phyloP scores from a whole-genome alignment of 805 yeast genomes.

The Hanseniaspora singularis region DNA sequence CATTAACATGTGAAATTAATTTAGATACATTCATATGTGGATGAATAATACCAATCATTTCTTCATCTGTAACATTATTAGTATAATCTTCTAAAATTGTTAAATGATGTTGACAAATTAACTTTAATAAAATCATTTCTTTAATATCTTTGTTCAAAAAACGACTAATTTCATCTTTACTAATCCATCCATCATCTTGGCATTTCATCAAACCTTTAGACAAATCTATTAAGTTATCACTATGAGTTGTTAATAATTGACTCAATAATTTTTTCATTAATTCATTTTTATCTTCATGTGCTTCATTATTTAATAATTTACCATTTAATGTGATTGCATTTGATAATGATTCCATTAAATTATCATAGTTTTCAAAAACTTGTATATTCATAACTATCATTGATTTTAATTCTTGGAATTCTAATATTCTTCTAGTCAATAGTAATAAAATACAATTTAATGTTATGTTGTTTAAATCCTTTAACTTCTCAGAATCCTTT shows the following conservation, averaged over 20 bases:
- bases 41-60: conserved; percentile 55
- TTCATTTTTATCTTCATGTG: background rate
- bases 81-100: conserved; percentile 36
- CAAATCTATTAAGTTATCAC: conserved; percentile 69
- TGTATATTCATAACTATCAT: conserved; percentile 10
- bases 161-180: conserved; percentile 39
- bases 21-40: conserved; percentile 52
- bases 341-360: conserved; percentile 7
- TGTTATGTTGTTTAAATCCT: conserved; percentile 8
- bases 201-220: conserved; percentile 76
- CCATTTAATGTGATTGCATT: background rate
- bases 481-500: background rate
- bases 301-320: conserved; percentile 4
- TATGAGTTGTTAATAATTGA: conserved; percentile 58
- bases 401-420: conserved; percentile 9
- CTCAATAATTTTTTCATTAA: conserved; percentile 31
- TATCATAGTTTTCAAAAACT: conserved; percentile 12
- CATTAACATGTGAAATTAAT: conserved; percentile 51
- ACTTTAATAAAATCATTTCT: conserved; percentile 77
- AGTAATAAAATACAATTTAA: conserved; percentile 2
- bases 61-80: conserved; percentile 25
- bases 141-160: conserved; percentile 66
- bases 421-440: conserved; percentile 10
- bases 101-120: conserved; percentile 77
- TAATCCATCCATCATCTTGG: conserved; percentile 31